Percentiles rank a stretch among this genome's conserved stretches.
These are phyloP conservation scores for Microthyrium microscopicum DNA, from an alignment of 2,329 filamentous ascomycete species.

Conservation along the genomic window DNA sequence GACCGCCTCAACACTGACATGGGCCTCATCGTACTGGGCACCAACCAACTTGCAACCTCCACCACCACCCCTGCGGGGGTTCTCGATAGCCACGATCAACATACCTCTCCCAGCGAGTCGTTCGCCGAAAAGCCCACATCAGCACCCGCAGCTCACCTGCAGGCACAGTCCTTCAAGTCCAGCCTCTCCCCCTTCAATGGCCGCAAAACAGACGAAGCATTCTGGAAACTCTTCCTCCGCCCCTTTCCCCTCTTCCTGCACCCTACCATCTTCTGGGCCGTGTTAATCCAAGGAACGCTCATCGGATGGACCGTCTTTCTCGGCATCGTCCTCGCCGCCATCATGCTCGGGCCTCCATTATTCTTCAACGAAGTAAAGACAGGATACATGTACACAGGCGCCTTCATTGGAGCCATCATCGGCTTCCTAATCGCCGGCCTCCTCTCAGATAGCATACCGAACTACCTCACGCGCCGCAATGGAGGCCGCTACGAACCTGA, in stretches of 20 bases:
- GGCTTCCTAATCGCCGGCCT: conserved; percentile 63
- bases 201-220: conserved; percentile 61
- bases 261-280: conserved; percentile 68
- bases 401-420: conserved; percentile 66
- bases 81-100: not conserved
- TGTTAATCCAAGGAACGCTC: conserved; percentile 69
- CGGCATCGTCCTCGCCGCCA: conserved; percentile 61
- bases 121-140: conserved; percentile 1
- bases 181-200: conserved; percentile 60
- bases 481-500: conserved; percentile 79
- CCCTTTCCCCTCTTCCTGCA: conserved; percentile 74
- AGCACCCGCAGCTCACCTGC: conserved; percentile 12
- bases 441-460: conserved; percentile 57
- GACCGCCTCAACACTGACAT: conserved; percentile 52
- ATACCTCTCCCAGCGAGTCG: conserved; percentile 2
- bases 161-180: conserved; percentile 38
- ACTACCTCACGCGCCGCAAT: conserved; percentile 55
- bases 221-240: conserved; percentile 47
- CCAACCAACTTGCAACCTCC: not conserved
- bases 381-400: conserved; percentile 71
- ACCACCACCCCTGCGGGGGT: not conserved
- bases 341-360: conserved; percentile 61
- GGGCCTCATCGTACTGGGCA: not conserved
- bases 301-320: conserved; percentile 96
- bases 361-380: conserved; percentile 66